Evolutionary conservation across 257 asterid genomes (phyloP).

Genomic region (Solanum neorickii): DNA sequence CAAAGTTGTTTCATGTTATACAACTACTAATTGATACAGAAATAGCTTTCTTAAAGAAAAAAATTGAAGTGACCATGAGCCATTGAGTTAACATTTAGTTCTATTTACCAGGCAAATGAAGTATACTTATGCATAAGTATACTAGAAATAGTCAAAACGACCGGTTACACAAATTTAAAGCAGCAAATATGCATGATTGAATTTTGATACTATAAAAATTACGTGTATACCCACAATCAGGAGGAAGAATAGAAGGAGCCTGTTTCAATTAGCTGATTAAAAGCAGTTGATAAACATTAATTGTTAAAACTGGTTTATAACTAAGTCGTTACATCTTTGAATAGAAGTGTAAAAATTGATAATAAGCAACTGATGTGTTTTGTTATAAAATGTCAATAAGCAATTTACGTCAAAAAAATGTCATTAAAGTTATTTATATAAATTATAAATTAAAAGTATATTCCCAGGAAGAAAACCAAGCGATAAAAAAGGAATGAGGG

Average conservation of each 20-base stretch:
- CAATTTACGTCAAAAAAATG: neutral
- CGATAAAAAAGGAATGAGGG: neutral
- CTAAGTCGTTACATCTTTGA: neutral
- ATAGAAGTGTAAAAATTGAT: neutral
- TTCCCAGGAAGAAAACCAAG: neutral
- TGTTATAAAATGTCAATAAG: neutral
- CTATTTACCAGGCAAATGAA: neutral
- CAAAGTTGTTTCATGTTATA: neutral
- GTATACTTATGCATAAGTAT: neutral
- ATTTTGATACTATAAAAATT: neutral
- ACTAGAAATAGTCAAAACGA: neutral
- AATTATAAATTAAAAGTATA: neutral
- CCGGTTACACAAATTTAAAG: neutral
- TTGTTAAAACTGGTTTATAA: neutral
- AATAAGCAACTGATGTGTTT: neutral
- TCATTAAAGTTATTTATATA: neutral
- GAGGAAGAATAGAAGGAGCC: neutral
- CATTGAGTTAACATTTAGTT: neutral
- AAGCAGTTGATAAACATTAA: neutral
- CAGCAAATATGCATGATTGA: neutral
- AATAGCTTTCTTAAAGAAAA: neutral
- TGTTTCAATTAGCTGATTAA: neutral
- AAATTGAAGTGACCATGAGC: neutral
- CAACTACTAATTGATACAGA: neutral
- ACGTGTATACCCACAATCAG: neutral